These are phyloP conservation scores for Mortierella sp. DNA, from an alignment of 371 early-diverging fungal genomes.

Conservation along the genomic window DNA sequence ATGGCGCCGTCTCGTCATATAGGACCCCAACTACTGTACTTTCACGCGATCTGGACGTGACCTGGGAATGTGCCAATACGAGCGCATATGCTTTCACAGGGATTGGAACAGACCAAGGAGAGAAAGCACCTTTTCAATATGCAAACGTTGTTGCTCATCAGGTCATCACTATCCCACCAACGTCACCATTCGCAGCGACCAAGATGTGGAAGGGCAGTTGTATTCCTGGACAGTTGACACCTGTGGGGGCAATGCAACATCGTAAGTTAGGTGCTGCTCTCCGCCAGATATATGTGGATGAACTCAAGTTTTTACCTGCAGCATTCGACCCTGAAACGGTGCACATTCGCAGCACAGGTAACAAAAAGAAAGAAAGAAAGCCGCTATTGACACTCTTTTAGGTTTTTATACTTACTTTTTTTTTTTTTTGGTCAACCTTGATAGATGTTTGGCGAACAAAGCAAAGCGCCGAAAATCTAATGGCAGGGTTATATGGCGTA, in stretches of 20 bases:
- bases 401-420: not conserved
- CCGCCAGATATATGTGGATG: constrained; percentile 65
- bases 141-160: constrained; percentile 42
- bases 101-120: constrained; percentile 3
- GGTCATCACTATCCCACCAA: constrained; percentile 29
- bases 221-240: constrained; percentile 62
- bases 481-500: constrained; percentile 64
- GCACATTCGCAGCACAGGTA: constrained; percentile 52
- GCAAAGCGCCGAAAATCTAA: constrained; percentile 64
- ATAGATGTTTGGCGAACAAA: constrained; percentile 66
- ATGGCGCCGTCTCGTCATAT: not conserved
- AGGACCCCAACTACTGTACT: constrained; percentile 30
- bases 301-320: constrained; percentile 59
- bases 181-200: constrained; percentile 31
- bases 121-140: constrained; percentile 35
- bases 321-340: constrained; percentile 31
- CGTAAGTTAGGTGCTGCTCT: constrained; percentile 60
- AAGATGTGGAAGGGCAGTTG: constrained; percentile 50
- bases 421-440: not conserved
- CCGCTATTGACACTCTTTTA: no score
- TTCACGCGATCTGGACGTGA: constrained; percentile 30
- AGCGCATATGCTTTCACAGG: constrained; percentile 51
- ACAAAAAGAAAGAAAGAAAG: not conserved
- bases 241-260: constrained; percentile 64
- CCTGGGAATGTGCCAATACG: constrained; percentile 49